Evolutionary conservation across 768 basidiomycete genomes (phyloP).

Genomic region (Amanita rubescens): DNA sequence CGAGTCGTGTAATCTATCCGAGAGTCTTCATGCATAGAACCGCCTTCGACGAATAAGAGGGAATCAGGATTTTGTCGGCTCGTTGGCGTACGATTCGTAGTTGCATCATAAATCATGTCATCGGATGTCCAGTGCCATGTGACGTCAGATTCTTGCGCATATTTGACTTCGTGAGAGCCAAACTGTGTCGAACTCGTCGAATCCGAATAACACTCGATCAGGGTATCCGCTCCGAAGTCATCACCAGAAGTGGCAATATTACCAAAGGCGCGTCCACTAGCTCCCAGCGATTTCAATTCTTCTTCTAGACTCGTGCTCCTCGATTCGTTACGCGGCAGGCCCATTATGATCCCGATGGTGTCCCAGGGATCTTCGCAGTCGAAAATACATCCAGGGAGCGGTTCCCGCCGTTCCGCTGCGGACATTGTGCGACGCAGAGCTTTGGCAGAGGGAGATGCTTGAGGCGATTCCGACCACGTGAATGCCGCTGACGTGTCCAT

Average conservation of each 20-base stretch:
- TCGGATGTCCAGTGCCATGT: neutral
- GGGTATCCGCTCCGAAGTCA: neutral
- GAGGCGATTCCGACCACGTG: neutral
- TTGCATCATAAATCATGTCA: neutral
- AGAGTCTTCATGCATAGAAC: neutral
- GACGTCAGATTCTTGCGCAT: neutral
- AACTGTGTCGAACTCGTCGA: neutral
- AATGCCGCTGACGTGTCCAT: neutral
- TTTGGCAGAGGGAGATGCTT: neutral
- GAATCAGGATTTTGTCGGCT: neutral
- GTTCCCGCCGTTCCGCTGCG: neutral
- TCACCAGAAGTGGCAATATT: neutral
- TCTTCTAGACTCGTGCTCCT: constrained; percentile 2
- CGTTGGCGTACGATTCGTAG: neutral
- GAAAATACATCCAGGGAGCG: constrained; percentile 4
- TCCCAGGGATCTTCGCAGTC: constrained; percentile 7
- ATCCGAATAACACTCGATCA: neutral
- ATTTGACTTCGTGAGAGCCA: neutral
- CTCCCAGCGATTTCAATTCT: neutral
- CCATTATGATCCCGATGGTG: constrained; percentile 6
- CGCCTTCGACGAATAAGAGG: neutral
- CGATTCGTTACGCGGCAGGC: neutral
- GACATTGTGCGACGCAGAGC: neutral
- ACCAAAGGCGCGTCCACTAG: neutral
- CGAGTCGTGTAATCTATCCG: neutral